Percentiles rank a stretch among this genome's conserved stretches.
phyloP scores from a whole-genome alignment of 2,329 filamentous ascomycete species.

The Pestalotiopsis sp. region DNA sequence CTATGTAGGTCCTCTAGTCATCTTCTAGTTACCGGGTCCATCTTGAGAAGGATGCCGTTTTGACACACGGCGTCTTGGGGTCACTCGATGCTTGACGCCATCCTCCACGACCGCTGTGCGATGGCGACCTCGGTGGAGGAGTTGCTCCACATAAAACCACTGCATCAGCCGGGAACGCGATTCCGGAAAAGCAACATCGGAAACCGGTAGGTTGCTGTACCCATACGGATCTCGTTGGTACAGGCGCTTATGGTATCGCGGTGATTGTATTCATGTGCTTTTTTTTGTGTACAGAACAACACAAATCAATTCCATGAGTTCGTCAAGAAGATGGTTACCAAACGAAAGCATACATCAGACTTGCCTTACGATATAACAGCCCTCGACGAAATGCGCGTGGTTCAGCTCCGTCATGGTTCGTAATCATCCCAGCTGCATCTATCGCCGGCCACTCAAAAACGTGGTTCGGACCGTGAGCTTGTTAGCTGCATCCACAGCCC shows the following conservation, averaged over 20 bases:
- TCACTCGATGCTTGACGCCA: too few relatives aligned
- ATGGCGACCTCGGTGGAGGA: not conserved
- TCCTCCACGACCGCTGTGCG: too few relatives aligned
- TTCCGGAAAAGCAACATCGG: not conserved
- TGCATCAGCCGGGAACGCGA: not conserved
- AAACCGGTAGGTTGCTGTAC: not conserved
- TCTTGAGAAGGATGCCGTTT: too few relatives aligned
- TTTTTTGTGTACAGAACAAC: too few relatives aligned
- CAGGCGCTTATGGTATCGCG: too few relatives aligned
- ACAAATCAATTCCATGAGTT: too few relatives aligned
- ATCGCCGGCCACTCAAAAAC: not conserved
- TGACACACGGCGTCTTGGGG: too few relatives aligned
- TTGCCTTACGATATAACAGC: too few relatives aligned
- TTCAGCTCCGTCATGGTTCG: not conserved
- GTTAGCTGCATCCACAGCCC: not conserved
- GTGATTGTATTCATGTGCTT: too few relatives aligned
- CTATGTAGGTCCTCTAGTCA: not conserved
- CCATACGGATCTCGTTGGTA: not conserved
- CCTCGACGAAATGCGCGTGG: not conserved
- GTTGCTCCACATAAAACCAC: not conserved
- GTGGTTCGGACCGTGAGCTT: not conserved
- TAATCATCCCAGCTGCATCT: not conserved
- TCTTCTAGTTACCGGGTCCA: not conserved
- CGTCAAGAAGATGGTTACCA: too few relatives aligned
- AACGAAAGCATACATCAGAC: too few relatives aligned